Evolutionary conservation across 306 rosid species (phyloP).

Genomic region (Delonix regia): DNA sequence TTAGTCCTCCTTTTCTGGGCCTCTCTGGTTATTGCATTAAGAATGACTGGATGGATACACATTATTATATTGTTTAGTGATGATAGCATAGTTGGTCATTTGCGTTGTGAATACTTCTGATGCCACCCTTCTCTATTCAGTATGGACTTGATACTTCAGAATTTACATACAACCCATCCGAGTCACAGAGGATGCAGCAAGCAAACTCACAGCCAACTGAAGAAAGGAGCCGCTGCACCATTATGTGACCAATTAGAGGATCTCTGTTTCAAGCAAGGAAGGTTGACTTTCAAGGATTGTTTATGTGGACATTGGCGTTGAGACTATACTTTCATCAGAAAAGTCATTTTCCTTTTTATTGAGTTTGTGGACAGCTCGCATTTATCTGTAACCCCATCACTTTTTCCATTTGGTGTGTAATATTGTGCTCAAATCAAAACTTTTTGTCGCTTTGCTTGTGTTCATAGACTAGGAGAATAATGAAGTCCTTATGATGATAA

Average conservation of each 20-base stretch:
- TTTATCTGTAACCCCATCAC: slow-evolving; percentile 38
- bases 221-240: slow-evolving; percentile 85
- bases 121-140: slow-evolving; percentile 49
- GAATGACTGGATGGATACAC: neutral
- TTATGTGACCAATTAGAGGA: slow-evolving; percentile 63
- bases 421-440: slow-evolving; percentile 19
- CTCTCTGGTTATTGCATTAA: slow-evolving; percentile 4
- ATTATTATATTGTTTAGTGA: slow-evolving; percentile 27
- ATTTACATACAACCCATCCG: slow-evolving; percentile 95
- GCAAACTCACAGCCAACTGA: slow-evolving; percentile 79
- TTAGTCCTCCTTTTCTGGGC: slow-evolving; percentile 8
- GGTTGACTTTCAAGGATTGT: slow-evolving; percentile 37
- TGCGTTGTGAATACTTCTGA: slow-evolving; percentile 19
- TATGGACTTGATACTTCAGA: slow-evolving; percentile 92
- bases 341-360: slow-evolving; percentile 31
- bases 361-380: slow-evolving; percentile 47
- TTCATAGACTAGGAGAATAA: slow-evolving; percentile 23
- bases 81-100: slow-evolving; percentile 27
- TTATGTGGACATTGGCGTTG: slow-evolving; percentile 34
- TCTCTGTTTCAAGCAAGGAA: slow-evolving; percentile 21
- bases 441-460: slow-evolving; percentile 24
- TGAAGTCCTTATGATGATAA: slow-evolving; percentile 12
- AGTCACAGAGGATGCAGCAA: slow-evolving; percentile 77
- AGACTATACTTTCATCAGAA: slow-evolving; percentile 35
- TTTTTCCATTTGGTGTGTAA: slow-evolving; percentile 35